These are phyloP conservation scores for Nakazawaea pomicola DNA, from an alignment of 805 yeast species.

Conservation along the genomic window DNA sequence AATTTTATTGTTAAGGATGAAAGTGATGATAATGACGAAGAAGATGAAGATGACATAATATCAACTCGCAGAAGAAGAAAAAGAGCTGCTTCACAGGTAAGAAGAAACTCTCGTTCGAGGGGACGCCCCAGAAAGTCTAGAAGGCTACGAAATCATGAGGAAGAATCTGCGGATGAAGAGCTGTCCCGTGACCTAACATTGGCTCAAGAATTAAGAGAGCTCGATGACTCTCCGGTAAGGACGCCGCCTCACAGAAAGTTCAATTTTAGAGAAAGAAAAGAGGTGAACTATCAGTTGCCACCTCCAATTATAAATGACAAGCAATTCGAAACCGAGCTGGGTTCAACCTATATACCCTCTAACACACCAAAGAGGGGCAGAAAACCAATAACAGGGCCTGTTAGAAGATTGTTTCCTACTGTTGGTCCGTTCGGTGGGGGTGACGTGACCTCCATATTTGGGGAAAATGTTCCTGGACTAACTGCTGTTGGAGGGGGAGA, in stretches of 20 bases:
- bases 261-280: slow-evolving; percentile 56
- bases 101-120: slow-evolving; percentile 3
- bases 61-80: slow-evolving; percentile 4
- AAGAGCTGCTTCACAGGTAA: slow-evolving; percentile 6
- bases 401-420: slow-evolving; percentile 81
- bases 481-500: slow-evolving; percentile 33
- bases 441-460: slow-evolving; percentile 82
- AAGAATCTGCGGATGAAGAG: slow-evolving; percentile 18
- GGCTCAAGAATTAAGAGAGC: slow-evolving; percentile 61
- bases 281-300: slow-evolving; percentile 75
- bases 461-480: slow-evolving; percentile 52
- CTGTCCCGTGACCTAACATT: slow-evolving; percentile 29
- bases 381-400: slow-evolving; percentile 37
- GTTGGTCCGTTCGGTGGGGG: slow-evolving; percentile 98
- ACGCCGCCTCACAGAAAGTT: slow-evolving; percentile 43
- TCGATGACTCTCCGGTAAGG: slow-evolving; percentile 55
- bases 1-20: slow-evolving; percentile 22
- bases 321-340: slow-evolving; percentile 19
- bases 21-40: slow-evolving; percentile 16
- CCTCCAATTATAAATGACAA: slow-evolving; percentile 61
- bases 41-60: slow-evolving; percentile 15
- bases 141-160: slow-evolving; percentile 14
- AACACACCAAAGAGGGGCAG: slow-evolving; percentile 25
- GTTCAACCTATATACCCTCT: slow-evolving; percentile 7
- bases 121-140: slow-evolving; percentile 7